Base-by-base conservation (phyloP, 1,284 basidiomycete genomes). In the Ceratobasidium sp. region DNA sequence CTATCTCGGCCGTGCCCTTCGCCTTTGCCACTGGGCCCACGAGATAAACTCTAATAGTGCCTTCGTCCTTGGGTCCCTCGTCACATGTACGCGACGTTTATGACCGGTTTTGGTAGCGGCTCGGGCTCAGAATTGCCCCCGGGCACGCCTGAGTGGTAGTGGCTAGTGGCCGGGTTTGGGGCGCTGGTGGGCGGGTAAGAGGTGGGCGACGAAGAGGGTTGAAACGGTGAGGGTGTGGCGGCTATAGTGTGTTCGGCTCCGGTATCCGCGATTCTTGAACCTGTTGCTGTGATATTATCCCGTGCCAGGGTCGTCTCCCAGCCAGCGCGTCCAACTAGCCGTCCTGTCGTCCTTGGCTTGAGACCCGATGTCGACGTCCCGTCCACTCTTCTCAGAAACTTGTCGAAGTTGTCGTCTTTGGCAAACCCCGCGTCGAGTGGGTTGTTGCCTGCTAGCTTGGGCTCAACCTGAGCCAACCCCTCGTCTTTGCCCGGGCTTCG, bases 81-180 rank as follows among this genome's bases (percentile, higher is more conserved):
- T n/a, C 12, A 16, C 38, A 75, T 41, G 38, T 75, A 75, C 3
- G 73, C 73, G 14, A 65, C 73, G 35, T 75, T 66, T 1, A 75
- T 48, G n/a, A 75, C n/a, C 2, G 73, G 73, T 52, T 75, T 75
- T 35, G 60, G 73, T 6, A 65, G 2, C 14, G 41, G 59, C 3
- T 4, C 16, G 18, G n/a, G 54, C 14, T 75, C 44, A 20, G 48
- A 35, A 3, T 68, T 23, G 23, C 20, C 33, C 2, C 18, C 12
- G 48, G 3, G 3, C 20, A 33, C 27, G n/a, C 44, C 38, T 2
- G n/a, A 16, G 12, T 64, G 8, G 14, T 44, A 23, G 60, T 60
- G 14, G 4, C 16, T 16, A 7, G 12, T 23, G 5, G 14, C 48
- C 30, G 48, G 65, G 57, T 60, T 33, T 30, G 27, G 27, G 27